Percentiles rank a stretch among this genome's conserved stretches.
These are phyloP conservation scores for Fistulinella cinereoalba DNA, from an alignment of 1,284 basidiomycete species.

Conservation along the genomic window DNA sequence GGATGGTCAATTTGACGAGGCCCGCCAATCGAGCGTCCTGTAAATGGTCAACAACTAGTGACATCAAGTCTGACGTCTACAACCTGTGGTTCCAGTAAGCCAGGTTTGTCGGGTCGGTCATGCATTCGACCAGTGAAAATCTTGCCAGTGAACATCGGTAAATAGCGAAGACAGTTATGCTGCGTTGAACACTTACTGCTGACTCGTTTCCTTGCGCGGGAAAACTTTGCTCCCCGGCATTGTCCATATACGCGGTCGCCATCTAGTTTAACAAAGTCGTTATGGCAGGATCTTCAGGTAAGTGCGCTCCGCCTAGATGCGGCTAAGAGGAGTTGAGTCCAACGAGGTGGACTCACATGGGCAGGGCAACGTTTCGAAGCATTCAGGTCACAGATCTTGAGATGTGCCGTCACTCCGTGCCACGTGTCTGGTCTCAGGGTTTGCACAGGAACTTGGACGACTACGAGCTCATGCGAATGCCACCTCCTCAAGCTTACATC, in stretches of 20 bases:
- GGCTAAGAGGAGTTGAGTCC: too few species aligned
- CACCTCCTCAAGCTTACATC: too few species aligned
- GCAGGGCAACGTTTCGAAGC: too few species aligned
- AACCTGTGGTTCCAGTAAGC: conserved; percentile 4
- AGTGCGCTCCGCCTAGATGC: too few species aligned
- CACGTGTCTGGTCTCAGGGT: too few species aligned
- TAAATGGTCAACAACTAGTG: conserved; percentile 2
- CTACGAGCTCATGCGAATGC: too few species aligned
- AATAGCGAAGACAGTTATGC: too few species aligned
- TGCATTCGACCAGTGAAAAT: conserved; percentile 8
- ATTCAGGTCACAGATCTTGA: too few species aligned
- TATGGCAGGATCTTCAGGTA: background rate
- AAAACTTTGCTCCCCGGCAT: background rate
- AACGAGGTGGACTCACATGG: too few species aligned
- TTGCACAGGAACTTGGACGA: too few species aligned
- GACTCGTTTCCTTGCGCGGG: background rate
- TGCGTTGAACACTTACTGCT: conserved; percentile 18
- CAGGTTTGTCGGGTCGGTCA: background rate
- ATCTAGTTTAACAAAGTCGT: background rate
- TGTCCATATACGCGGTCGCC: conserved; percentile 4
- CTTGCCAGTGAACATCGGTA: conserved; percentile 1
- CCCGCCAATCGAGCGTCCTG: conserved; percentile 14
- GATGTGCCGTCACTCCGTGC: too few species aligned
- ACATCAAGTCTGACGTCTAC: background rate
- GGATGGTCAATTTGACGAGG: conserved; percentile 16